These are phyloP conservation scores for Sutorius eximius DNA, from an alignment of 1,284 basidiomycete species.

Conservation along the genomic window DNA sequence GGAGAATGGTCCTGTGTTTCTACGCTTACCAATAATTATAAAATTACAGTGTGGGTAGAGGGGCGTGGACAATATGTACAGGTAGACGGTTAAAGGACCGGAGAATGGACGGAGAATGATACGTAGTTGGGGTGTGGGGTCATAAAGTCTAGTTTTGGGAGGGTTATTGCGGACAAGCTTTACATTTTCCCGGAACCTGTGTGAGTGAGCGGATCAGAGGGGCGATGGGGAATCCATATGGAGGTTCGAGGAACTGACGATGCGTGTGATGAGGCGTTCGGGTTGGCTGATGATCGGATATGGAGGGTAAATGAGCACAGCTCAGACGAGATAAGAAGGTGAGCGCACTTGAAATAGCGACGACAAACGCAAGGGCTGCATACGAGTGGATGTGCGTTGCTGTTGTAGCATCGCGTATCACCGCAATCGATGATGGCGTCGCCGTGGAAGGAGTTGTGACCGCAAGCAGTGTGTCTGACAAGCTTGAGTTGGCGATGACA, in stretches of 20 bases:
- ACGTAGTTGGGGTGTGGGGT: not conserved
- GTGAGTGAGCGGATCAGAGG: constrained; percentile 11
- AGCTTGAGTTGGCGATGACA: constrained; percentile 64
- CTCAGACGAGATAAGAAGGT: not conserved
- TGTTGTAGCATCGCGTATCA: constrained; percentile 45
- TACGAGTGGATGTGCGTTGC: constrained; percentile 46
- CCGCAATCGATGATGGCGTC: constrained; percentile 57
- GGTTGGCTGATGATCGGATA: constrained; percentile 33
- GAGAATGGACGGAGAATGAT: not conserved
- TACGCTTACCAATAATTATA: constrained; percentile 2
- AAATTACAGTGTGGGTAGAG: constrained; percentile 17
- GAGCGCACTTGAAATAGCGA: constrained; percentile 54
- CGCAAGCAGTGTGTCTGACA: constrained; percentile 49
- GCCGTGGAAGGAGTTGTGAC: constrained; percentile 53
- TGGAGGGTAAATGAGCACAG: constrained; percentile 13
- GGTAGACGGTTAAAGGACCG: not conserved
- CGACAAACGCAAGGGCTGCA: constrained; percentile 55
- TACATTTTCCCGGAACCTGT: constrained; percentile 45
- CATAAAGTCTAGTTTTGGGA: not conserved
- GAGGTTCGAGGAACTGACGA: constrained; percentile 34
- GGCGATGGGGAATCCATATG: not conserved
- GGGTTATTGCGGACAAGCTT: constrained; percentile 35
- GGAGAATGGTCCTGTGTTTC: not conserved
- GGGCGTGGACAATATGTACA: constrained; percentile 15
- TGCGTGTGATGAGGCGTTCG: constrained; percentile 28